A percentile compares a stretch with the other conserved stretches of the same genome.
These are phyloP conservation scores for Mycena floridula DNA, from an alignment of 768 basidiomycete species.

Conservation along the genomic window DNA sequence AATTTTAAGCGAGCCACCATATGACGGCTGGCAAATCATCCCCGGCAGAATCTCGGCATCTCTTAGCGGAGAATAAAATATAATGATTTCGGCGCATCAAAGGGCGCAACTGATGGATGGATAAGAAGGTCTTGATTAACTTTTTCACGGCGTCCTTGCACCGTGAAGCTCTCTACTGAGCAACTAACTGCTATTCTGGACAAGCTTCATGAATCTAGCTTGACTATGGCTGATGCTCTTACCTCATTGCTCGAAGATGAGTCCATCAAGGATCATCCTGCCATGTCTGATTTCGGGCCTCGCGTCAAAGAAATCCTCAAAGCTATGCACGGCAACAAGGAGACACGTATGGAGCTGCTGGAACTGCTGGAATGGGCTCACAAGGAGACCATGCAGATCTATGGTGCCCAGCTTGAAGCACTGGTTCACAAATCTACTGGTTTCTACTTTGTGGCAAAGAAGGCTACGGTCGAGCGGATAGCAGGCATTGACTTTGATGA, in stretches of 20 bases:
- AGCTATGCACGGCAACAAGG: neutral
- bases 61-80: no score
- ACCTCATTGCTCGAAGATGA: neutral
- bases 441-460: neutral
- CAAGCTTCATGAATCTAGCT: neutral
- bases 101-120: no score
- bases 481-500: neutral
- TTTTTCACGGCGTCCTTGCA: no score
- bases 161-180: neutral
- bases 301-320: neutral
- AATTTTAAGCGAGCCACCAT: no score
- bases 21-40: no score
- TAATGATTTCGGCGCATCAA: no score
- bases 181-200: neutral
- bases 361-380: neutral
- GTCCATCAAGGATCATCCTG: neutral
- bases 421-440: neutral
- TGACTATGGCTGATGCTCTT: neutral
- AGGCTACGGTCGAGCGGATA: neutral
- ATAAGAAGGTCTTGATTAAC: no score
- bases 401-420: neutral
- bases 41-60: no score
- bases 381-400: neutral
- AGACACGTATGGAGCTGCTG: neutral
- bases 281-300: neutral